Conservation (phyloP, 2,329 filamentous ascomycete genomes). For the Seiridium unicorne region DNA sequence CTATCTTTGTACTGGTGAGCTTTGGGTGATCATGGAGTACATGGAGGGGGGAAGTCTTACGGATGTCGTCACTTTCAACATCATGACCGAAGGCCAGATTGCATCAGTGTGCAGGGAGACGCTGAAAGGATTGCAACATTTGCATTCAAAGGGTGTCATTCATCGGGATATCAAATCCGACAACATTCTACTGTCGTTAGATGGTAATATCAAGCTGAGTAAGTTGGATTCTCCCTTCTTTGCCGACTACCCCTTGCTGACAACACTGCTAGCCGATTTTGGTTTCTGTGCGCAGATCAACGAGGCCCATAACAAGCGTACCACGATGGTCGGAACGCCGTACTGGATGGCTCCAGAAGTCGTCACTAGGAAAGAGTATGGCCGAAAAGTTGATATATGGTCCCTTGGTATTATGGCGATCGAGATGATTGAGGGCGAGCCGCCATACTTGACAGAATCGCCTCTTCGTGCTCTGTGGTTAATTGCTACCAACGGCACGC, state of each 20-base stretch:
- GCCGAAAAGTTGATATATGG: slow-evolving; percentile 98
- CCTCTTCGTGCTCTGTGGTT: slow-evolving; percentile 90
- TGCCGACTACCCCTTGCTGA: background rate
- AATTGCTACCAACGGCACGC: slow-evolving; percentile 95
- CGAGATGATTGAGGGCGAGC: slow-evolving; percentile 99
- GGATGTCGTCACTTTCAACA: slow-evolving; percentile 98
- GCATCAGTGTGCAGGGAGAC: slow-evolving; percentile 94
- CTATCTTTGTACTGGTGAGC: slow-evolving; percentile 81
- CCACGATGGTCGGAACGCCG: slow-evolving; percentile 97
- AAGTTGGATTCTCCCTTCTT: slow-evolving; percentile 35
- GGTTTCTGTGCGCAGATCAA: slow-evolving; percentile 99
- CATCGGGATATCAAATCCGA: slow-evolving; percentile 99
- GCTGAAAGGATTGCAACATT: slow-evolving; percentile 84
- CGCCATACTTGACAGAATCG: slow-evolving; percentile 93
- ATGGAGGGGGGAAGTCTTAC: slow-evolving; percentile 98
- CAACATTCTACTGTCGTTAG: slow-evolving; percentile 90
- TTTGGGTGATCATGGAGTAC: slow-evolving; percentile 99
- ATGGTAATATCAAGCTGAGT: slow-evolving; percentile 98
- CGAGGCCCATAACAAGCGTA: slow-evolving; percentile 93
- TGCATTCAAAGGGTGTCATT: slow-evolving; percentile 97
- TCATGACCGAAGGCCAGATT: slow-evolving; percentile 98
- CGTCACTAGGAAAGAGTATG: slow-evolving; percentile 95
- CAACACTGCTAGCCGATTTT: slow-evolving; percentile 71
- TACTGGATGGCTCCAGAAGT: slow-evolving; percentile 99
- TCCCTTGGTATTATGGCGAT: slow-evolving; percentile 98